These are phyloP conservation scores for Rosa persica DNA, from an alignment of 306 rosid species.

Conservation along the genomic window DNA sequence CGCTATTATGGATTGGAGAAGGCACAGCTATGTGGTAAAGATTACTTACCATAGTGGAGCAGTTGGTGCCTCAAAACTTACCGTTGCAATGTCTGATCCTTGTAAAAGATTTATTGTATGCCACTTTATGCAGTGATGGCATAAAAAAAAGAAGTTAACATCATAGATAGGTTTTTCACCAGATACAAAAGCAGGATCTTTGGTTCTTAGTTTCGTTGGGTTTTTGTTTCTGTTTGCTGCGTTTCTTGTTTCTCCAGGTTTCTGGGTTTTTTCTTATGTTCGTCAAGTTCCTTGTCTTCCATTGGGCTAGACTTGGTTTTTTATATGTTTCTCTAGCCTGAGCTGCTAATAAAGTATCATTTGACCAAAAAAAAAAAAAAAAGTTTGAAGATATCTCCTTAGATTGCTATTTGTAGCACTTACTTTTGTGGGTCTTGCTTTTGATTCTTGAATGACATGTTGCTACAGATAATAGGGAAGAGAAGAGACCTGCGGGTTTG, in stretches of 20 bases:
- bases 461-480: neutral
- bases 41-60: slow-evolving; percentile 25
- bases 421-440: neutral
- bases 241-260: no score
- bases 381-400: neutral
- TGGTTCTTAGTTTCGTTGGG: no score
- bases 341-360: no score
- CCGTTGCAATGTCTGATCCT: slow-evolving; percentile 36
- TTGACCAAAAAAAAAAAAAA: no score
- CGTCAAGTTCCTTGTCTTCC: no score
- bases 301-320: no score
- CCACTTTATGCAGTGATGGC: slow-evolving; percentile 5
- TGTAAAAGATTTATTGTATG: neutral
- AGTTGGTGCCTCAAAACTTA: slow-evolving; percentile 24
- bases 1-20: slow-evolving; percentile 44
- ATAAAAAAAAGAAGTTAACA: neutral
- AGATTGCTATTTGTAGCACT: neutral
- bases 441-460: neutral
- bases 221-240: no score
- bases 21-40: slow-evolving; percentile 43
- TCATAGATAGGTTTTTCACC: neutral
- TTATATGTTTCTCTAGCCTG: no score
- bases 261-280: no score
- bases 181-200: neutral
- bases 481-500: no score